Evolutionary conservation across 192 early-diverging fungal species (phyloP).

Genomic region (Backusella parvicylindrica): DNA sequence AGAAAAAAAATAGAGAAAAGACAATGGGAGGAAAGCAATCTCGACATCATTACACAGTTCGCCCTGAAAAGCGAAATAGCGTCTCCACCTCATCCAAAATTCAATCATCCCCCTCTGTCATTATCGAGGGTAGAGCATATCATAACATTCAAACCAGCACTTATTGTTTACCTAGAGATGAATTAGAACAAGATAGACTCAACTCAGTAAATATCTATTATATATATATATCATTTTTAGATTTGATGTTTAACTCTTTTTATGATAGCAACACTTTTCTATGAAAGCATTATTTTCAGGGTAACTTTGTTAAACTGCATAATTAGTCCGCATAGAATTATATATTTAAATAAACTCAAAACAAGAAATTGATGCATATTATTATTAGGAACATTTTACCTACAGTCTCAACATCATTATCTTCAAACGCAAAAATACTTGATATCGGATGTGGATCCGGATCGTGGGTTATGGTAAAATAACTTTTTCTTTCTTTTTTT

Average conservation of each 20-base stretch:
- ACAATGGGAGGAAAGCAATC: constrained; percentile 4
- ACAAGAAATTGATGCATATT: background rate
- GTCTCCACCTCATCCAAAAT: background rate
- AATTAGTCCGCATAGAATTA: background rate
- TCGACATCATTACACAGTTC: background rate
- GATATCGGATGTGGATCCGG: constrained; percentile 43
- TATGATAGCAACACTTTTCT: constrained; percentile 16
- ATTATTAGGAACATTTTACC: constrained; percentile 8
- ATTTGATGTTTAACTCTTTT: background rate
- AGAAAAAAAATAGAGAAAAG: background rate
- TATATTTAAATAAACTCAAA: constrained; percentile 6
- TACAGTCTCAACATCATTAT: background rate
- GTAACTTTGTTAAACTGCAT: constrained; percentile 5
- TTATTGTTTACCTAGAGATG: constrained; percentile 34
- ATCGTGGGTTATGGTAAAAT: constrained; percentile 31
- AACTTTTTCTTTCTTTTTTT: background rate
- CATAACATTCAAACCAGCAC: constrained; percentile 24
- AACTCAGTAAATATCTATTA: constrained; percentile 4
- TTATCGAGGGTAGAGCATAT: constrained; percentile 24
- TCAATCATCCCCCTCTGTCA: background rate
- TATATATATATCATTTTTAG: background rate
- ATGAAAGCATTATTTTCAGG: constrained; percentile 10
- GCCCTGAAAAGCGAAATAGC: background rate
- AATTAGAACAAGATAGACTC: constrained; percentile 33
- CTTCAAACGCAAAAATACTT: constrained; percentile 12